These are phyloP conservation scores for Claviceps sorghi DNA, from an alignment of 2,329 filamentous ascomycete genomes.

Conservation along the genomic window DNA sequence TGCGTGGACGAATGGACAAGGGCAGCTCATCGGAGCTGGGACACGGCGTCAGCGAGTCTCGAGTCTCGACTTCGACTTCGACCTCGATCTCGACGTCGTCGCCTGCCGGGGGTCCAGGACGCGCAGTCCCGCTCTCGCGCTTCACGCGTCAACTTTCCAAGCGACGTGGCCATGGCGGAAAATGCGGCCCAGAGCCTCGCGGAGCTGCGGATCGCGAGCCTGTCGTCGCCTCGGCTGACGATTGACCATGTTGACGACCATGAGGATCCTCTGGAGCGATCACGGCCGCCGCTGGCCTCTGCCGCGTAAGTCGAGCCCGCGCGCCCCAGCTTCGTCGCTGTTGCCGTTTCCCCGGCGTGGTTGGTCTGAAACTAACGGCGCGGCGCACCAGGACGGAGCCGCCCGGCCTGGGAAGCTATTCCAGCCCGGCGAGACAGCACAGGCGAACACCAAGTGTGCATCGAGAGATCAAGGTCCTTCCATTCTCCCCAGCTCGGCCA, in stretches of 20 bases:
- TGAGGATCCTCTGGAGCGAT: slow-evolving; percentile 5
- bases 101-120: too few relatives aligned
- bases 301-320: slow-evolving; percentile 24
- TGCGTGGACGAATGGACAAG: too few relatives aligned
- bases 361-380: not conserved
- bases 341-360: not conserved
- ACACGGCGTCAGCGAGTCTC: too few relatives aligned
- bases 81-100: too few relatives aligned
- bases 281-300: slow-evolving; percentile 15
- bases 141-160: too few relatives aligned
- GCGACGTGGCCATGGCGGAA: slow-evolving; percentile 1
- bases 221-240: slow-evolving; percentile 17
- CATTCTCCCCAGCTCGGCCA: not conserved
- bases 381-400: slow-evolving; percentile 26
- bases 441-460: slow-evolving; percentile 41
- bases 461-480: slow-evolving; percentile 39
- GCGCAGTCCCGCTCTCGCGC: too few relatives aligned
- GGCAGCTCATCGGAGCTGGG: not conserved
- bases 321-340: not conserved
- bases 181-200: not conserved
- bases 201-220: not conserved
- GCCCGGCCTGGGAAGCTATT: slow-evolving; percentile 24
- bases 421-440: slow-evolving; percentile 43
- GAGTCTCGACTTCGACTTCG: too few relatives aligned
- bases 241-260: slow-evolving; percentile 14